Evolutionary conservation across 2,329 filamentous ascomycete species (phyloP).

Genomic region (Botryotinia globosa): DNA sequence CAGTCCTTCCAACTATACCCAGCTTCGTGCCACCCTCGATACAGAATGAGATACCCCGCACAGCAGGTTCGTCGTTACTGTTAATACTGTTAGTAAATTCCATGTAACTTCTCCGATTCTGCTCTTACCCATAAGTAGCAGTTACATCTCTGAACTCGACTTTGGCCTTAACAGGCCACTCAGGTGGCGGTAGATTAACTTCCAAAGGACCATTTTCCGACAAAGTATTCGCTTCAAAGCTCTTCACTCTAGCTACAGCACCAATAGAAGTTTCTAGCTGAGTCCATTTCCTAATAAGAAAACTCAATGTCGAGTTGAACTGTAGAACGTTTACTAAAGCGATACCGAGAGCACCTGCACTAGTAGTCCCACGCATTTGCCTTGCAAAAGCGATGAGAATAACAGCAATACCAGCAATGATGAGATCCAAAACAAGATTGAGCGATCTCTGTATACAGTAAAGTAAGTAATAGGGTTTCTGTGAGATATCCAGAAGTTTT

Average conservation of each 20-base stretch:
- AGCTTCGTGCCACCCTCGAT: slow-evolving; percentile 51
- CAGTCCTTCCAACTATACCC: slow-evolving; percentile 48
- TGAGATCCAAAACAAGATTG: slow-evolving; percentile 51
- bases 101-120: background rate
- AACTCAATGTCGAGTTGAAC: slow-evolving; percentile 24
- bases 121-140: slow-evolving; percentile 29
- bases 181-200: slow-evolving; percentile 2
- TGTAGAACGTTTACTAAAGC: slow-evolving; percentile 27
- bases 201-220: slow-evolving; percentile 39
- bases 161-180: slow-evolving; percentile 29
- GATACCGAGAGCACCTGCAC: slow-evolving; percentile 26
- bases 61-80: slow-evolving; percentile 28
- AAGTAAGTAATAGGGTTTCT: slow-evolving; percentile 56
- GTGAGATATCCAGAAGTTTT: slow-evolving; percentile 48
- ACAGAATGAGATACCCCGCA: slow-evolving; percentile 39
- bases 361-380: slow-evolving; percentile 22
- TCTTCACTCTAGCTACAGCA: slow-evolving; percentile 53
- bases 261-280: slow-evolving; percentile 57
- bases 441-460: slow-evolving; percentile 59
- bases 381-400: slow-evolving; percentile 27
- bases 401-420: slow-evolving; percentile 31
- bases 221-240: slow-evolving; percentile 46
- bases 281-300: slow-evolving; percentile 47
- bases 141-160: slow-evolving; percentile 30
- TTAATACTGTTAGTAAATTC: slow-evolving; percentile 11